phyloP scores from a whole-genome alignment of 2,329 filamentous ascomycete species.

The Biscogniauxia marginata region DNA sequence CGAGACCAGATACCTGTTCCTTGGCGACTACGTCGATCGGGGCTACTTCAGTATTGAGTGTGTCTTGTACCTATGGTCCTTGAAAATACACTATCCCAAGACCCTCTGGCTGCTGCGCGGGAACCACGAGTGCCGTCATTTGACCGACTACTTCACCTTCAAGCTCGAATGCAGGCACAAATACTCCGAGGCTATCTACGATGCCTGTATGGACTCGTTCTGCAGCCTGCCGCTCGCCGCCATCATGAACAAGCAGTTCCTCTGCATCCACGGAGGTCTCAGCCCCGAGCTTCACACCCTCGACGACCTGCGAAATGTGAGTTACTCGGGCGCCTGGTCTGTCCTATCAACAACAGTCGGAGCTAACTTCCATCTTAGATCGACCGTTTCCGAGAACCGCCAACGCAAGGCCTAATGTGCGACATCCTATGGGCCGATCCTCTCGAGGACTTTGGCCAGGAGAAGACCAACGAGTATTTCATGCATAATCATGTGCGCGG shows the following conservation, averaged over 20 bases:
- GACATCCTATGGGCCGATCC: slow-evolving; percentile 99
- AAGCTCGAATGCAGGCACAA: slow-evolving; percentile 99
- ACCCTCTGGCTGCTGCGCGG: slow-evolving; percentile 95
- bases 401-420: slow-evolving; percentile 97
- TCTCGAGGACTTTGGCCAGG: slow-evolving; percentile 96
- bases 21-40: slow-evolving; percentile 96
- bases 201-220: slow-evolving; percentile 98
- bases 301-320: slow-evolving; percentile 84
- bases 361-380: slow-evolving; percentile 56
- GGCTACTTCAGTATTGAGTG: slow-evolving; percentile 99
- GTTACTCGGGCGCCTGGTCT: slow-evolving; percentile 33
- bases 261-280: slow-evolving; percentile 95
- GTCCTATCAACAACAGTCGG: background rate
- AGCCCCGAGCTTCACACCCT: slow-evolving; percentile 95
- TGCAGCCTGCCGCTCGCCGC: slow-evolving; percentile 90
- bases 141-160: slow-evolving; percentile 99
- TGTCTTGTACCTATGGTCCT: slow-evolving; percentile 93
- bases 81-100: slow-evolving; percentile 99
- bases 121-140: slow-evolving; percentile 97
- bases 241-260: slow-evolving; percentile 99
- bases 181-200: slow-evolving; percentile 93
- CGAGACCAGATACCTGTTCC: slow-evolving; percentile 93
- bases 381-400: slow-evolving; percentile 95
- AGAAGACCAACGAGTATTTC: slow-evolving; percentile 97
- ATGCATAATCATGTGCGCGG: slow-evolving; percentile 97